phyloP scores from a whole-genome alignment of 257 asterid species.

The Solanum virginianum region DNA sequence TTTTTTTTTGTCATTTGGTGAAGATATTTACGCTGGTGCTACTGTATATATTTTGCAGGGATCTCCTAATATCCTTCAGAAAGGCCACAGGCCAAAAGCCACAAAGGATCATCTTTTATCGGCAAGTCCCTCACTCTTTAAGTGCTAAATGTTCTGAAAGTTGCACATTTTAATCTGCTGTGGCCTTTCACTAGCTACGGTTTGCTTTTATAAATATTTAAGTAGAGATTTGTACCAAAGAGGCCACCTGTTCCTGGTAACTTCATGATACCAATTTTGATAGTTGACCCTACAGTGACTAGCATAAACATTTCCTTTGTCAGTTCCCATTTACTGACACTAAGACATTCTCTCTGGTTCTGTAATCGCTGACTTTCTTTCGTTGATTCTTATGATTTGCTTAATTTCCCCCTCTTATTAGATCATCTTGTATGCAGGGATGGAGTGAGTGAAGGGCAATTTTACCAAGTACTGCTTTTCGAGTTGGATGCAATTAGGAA shows the following conservation, averaged over 20 bases:
- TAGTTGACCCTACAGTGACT: neutral
- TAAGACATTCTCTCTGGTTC: neutral
- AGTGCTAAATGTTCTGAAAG: neutral
- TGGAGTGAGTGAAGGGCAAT: constrained; percentile 98
- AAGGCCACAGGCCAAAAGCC: constrained; percentile 99
- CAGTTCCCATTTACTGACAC: neutral
- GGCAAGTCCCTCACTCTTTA: constrained; percentile 22
- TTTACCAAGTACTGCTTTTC: constrained; percentile 80
- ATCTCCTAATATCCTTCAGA: constrained; percentile 90
- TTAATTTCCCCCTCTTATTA: neutral
- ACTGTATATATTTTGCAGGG: constrained; percentile 39
- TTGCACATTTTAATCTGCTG: neutral
- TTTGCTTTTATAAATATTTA: neutral
- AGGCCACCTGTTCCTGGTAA: neutral
- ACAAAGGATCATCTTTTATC: constrained; percentile 90
- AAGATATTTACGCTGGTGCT: neutral
- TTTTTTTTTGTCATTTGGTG: neutral
- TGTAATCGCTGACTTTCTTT: neutral
- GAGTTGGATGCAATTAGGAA: constrained; percentile 96
- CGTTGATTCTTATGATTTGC: neutral
- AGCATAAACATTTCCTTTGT: neutral
- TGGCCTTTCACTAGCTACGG: neutral
- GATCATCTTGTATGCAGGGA: constrained; percentile 39
- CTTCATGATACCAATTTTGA: neutral
- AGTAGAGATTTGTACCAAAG: neutral